Conservation (phyloP, 2,329 filamentous ascomycete genomes). For the Colletotrichum sp. region DNA sequence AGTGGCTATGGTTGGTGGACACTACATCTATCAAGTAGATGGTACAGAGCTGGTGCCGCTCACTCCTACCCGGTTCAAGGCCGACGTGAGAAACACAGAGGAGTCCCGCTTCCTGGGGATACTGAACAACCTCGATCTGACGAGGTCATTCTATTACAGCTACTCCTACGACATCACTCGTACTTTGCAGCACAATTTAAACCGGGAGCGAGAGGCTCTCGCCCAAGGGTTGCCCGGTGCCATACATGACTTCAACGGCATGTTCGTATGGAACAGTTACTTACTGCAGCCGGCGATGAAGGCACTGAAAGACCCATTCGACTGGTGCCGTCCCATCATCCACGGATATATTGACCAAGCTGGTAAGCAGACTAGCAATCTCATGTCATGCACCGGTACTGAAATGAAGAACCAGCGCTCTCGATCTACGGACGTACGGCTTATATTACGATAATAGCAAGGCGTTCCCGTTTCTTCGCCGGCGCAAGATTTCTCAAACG, state of each 20-base stretch:
- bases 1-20: constrained; percentile 93
- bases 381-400: background rate
- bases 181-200: constrained; percentile 91
- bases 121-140: constrained; percentile 88
- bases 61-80: constrained; percentile 76
- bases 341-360: constrained; percentile 97
- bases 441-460: constrained; percentile 92
- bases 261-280: constrained; percentile 99
- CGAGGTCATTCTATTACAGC: constrained; percentile 95
- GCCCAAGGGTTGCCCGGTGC: constrained; percentile 63
- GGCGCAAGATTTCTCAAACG: constrained; percentile 94
- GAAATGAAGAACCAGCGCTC: constrained; percentile 54
- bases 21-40: constrained; percentile 95
- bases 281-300: constrained; percentile 77
- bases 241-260: constrained; percentile 76
- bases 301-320: constrained; percentile 79
- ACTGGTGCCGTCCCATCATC: constrained; percentile 96
- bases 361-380: constrained; percentile 34
- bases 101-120: constrained; percentile 90
- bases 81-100: constrained; percentile 82
- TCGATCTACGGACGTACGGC: constrained; percentile 87
- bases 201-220: constrained; percentile 75
- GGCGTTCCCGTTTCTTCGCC: constrained; percentile 91
- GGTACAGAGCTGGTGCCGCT: constrained; percentile 90
- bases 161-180: constrained; percentile 96